Conservation (phyloP, 1,284 basidiomycete species). For the Vanrija sp. region DNA sequence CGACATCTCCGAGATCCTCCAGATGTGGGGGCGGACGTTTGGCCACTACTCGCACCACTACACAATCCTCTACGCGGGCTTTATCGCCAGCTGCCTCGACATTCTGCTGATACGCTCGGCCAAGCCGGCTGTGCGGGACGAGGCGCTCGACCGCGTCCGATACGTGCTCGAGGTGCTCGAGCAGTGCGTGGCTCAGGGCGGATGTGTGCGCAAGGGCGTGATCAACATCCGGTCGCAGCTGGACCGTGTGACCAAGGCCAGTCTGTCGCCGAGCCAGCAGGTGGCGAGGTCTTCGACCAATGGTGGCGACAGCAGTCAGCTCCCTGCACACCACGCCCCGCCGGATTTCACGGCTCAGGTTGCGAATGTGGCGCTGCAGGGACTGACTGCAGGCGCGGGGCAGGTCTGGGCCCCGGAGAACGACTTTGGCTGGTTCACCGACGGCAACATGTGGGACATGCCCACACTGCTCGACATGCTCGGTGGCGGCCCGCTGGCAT, state of each 20-base stretch:
- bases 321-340: too few species aligned
- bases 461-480: constrained; percentile 14
- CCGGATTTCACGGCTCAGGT: too few species aligned
- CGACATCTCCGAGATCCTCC: constrained; percentile 8
- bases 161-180: constrained; percentile 15
- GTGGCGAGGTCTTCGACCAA: too few species aligned
- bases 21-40: constrained; percentile 14
- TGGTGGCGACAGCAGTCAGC: too few species aligned
- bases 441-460: constrained; percentile 12
- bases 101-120: constrained; percentile 20
- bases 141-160: constrained; percentile 14
- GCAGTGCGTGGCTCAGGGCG: constrained; percentile 12
- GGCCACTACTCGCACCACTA: constrained; percentile 14
- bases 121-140: constrained; percentile 15
- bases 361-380: too few species aligned
- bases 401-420: too few species aligned
- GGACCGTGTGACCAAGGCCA: constrained; percentile 3
- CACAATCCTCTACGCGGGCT: constrained; percentile 14
- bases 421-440: constrained; percentile 4
- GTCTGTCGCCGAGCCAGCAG: background rate
- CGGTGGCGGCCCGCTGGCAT: constrained; percentile 6
- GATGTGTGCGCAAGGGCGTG: constrained; percentile 12
- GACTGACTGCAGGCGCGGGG: too few species aligned
- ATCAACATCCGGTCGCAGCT: constrained; percentile 12
- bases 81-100: constrained; percentile 14